These are phyloP conservation scores for Pichia eremophila DNA, from an alignment of 805 yeast species.

Conservation along the genomic window DNA sequence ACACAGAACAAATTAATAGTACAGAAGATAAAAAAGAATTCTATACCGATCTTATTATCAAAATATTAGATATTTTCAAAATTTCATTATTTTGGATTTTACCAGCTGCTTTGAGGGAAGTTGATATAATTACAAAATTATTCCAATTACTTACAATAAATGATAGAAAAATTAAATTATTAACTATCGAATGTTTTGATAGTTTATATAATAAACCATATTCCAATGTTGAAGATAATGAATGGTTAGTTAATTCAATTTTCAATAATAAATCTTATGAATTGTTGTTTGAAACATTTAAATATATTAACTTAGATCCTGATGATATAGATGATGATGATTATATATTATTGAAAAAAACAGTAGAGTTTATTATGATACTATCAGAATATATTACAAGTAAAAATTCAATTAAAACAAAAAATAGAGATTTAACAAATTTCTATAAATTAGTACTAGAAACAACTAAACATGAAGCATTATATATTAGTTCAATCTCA, in stretches of 20 bases:
- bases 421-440: slow-evolving; percentile 50
- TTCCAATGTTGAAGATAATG: slow-evolving; percentile 57
- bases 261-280: slow-evolving; percentile 67
- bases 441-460: slow-evolving; percentile 68
- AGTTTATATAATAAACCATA: slow-evolving; percentile 77
- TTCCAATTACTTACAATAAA: slow-evolving; percentile 46
- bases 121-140: slow-evolving; percentile 57
- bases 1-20: neutral
- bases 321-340: slow-evolving; percentile 62
- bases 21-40: neutral
- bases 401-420: slow-evolving; percentile 24
- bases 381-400: slow-evolving; percentile 62
- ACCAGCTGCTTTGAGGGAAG: slow-evolving; percentile 59
- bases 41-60: slow-evolving; percentile 40
- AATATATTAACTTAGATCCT: slow-evolving; percentile 48
- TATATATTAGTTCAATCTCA: slow-evolving; percentile 84
- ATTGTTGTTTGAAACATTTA: slow-evolving; percentile 56
- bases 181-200: slow-evolving; percentile 87
- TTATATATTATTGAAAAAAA: slow-evolving; percentile 76
- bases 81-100: slow-evolving; percentile 88
- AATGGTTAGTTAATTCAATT: slow-evolving; percentile 67
- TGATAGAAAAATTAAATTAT: slow-evolving; percentile 61
- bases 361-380: slow-evolving; percentile 88
- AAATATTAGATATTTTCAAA: slow-evolving; percentile 72
- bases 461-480: slow-evolving; percentile 75